Conservation (phyloP, 2,329 filamentous ascomycete species). For the Nigrospora oryzae region DNA sequence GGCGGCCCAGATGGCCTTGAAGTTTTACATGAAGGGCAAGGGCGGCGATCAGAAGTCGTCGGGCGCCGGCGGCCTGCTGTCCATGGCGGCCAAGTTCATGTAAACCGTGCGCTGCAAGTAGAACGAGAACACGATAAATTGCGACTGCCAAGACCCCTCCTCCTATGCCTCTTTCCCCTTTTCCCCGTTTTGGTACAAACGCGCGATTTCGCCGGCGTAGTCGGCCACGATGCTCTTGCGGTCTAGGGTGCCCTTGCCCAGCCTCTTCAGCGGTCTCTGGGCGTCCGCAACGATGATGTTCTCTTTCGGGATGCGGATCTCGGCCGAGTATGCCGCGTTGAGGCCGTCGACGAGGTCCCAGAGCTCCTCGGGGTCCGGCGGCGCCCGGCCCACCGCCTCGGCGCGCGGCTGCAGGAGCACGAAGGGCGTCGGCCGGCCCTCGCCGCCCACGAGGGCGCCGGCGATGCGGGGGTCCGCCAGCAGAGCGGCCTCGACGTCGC, state of each 20-base stretch:
- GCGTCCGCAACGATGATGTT: constrained; percentile 1
- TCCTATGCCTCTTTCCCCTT: no score
- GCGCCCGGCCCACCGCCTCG: not conserved
- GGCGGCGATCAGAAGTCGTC: constrained; percentile 32
- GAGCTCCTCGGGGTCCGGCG: not conserved
- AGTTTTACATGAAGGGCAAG: constrained; percentile 83
- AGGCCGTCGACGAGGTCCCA: not conserved
- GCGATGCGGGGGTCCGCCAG: not conserved
- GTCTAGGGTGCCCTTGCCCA: constrained; percentile 3
- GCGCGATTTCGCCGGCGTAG: constrained; percentile 1
- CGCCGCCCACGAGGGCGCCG: constrained; percentile 2
- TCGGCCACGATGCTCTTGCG: constrained; percentile 1
- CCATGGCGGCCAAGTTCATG: constrained; percentile 22
- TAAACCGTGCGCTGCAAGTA: constrained; percentile 1
- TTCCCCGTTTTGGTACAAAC: not conserved
- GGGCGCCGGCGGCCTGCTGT: constrained; percentile 14
- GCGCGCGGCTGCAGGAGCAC: not conserved
- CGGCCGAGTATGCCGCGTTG: not conserved
- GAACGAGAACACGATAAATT: no score
- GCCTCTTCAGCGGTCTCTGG: not conserved
- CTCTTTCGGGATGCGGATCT: not conserved
- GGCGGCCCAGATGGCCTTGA: constrained; percentile 79
- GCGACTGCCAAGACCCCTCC: no score
- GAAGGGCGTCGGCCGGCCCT: constrained; percentile 1
- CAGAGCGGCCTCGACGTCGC: constrained; percentile 2